Base-by-base conservation (phyloP, 2,329 filamentous ascomycete genomes). In the Neofusicoccum ribis region DNA sequence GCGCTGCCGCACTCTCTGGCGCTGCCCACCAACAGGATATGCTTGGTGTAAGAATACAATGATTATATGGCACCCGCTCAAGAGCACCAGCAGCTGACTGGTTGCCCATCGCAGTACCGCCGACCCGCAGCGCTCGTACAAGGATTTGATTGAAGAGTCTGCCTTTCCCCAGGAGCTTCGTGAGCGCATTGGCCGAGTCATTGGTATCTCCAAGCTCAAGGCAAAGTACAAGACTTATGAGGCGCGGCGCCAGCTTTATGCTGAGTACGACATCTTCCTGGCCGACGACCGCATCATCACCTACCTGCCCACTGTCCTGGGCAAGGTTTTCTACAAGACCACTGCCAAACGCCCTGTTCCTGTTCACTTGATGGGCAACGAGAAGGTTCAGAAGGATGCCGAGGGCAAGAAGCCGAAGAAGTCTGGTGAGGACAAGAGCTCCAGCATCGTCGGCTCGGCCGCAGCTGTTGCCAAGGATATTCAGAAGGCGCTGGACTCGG, bases 241-340 rank as follows among this genome's bases (percentile, higher is more conserved):
- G 82, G 37, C 54, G 9, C 89, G 91, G 78, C 86, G 95, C 69
- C 92, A 95, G 78, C 86, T 99, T 41, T 86, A 90, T 68, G 83
- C 88, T 50, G 92, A 97, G 78, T 92, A 97, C 78, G 95, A 98
- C 76, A 82, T 98, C 65, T 98, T 99, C 82, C 85, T 99, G 65
- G 94, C 91, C 61, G 95, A 99, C 77, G 91, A 97, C 74, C 86
- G 95, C 56, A 91, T 99, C 64, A 81, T 88, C 68, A 86, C 85
- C 66, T 82, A 85, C 67, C 84, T 98, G 66, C 92, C 93, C 65
- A 86, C 87, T 69, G 83, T 89, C 2, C 87, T 99, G 12, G 95
- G 94, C 71, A 98, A 97, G 82, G 90, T 90, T 1, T 98, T 99
- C 78, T 98, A 95, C 86, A 90, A 93, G 82, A 85, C 82, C 65